Evolutionary conservation across 441 rosid species (phyloP).

Genomic region (Brassica hybrid): DNA sequence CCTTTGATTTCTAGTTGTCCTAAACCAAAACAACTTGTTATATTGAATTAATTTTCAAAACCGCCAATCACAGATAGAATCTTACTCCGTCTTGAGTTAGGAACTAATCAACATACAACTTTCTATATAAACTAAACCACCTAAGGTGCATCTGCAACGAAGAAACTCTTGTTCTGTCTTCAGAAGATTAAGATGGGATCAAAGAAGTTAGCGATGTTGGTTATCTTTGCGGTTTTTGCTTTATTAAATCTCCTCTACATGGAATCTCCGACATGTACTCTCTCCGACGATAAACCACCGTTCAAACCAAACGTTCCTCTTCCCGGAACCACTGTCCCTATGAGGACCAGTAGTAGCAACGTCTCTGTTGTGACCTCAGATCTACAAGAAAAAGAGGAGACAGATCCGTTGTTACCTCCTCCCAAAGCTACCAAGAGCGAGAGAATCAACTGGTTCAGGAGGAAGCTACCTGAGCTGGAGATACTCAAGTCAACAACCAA

Average conservation of each 20-base stretch:
- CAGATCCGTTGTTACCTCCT: conserved; percentile 52
- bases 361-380: conserved; percentile 20
- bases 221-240: conserved; percentile 34
- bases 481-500: conserved; percentile 47
- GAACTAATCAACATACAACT: background rate
- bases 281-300: conserved; percentile 22
- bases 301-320: conserved; percentile 33
- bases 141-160: background rate
- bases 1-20: conserved; percentile 6
- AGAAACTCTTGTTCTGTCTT: background rate
- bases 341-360: background rate
- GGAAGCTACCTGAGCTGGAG: conserved; percentile 50
- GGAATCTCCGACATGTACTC: conserved; percentile 16
- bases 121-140: conserved; percentile 9
- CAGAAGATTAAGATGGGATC: conserved; percentile 19
- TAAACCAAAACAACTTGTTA: conserved; percentile 21
- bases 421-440: conserved; percentile 39
- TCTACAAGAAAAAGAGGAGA: conserved; percentile 32
- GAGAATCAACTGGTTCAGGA: conserved; percentile 53
- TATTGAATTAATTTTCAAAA: background rate
- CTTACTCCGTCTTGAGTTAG: background rate
- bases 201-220: conserved; percentile 31
- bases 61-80: background rate
- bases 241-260: conserved; percentile 40
- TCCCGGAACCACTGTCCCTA: conserved; percentile 6